A percentile compares a stretch with the other conserved stretches of the same genome.
These are phyloP conservation scores for Vicia villosa DNA, from an alignment of 306 rosid genomes.

Conservation along the genomic window DNA sequence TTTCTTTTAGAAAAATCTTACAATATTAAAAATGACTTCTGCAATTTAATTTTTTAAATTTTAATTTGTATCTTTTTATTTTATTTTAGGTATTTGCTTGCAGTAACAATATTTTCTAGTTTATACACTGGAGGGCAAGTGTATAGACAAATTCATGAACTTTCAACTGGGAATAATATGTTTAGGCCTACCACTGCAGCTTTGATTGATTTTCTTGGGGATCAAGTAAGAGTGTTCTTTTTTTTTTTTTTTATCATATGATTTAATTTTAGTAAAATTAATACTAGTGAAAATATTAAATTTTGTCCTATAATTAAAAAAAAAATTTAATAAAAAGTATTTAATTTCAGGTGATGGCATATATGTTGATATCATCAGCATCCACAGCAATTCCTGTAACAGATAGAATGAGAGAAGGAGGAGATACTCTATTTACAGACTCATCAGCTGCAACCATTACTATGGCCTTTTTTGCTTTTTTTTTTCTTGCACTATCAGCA, in stretches of 20 bases:
- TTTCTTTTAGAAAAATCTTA: not conserved
- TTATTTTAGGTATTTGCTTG: slow-evolving; percentile 58
- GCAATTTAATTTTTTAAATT: not conserved
- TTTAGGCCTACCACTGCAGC: slow-evolving; percentile 38
- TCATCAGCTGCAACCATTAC: slow-evolving; percentile 59
- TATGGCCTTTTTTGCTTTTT: slow-evolving; percentile 64
- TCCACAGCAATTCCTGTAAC: slow-evolving; percentile 65
- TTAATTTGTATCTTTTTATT: not conserved
- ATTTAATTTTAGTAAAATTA: too few relatives aligned
- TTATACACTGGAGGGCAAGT: slow-evolving; percentile 58
- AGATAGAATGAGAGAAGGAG: slow-evolving; percentile 48
- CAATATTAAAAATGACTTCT: not conserved
- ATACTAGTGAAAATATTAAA: too few relatives aligned
- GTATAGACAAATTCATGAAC: slow-evolving; percentile 46
- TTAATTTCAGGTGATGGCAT: slow-evolving; percentile 61
- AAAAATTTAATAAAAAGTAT: not conserved
- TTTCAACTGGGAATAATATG: slow-evolving; percentile 39
- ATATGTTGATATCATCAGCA: slow-evolving; percentile 66
- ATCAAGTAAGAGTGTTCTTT: slow-evolving; percentile 55
- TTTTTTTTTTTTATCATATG: not conserved
- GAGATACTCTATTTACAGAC: slow-evolving; percentile 56
- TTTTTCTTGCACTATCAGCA: slow-evolving; percentile 47
- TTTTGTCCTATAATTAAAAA: too few relatives aligned
- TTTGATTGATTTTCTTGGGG: slow-evolving; percentile 63
- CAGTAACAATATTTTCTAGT: slow-evolving; percentile 51